Base-by-base conservation (phyloP, 345 rosid species). In the Euclidium syriacum region DNA sequence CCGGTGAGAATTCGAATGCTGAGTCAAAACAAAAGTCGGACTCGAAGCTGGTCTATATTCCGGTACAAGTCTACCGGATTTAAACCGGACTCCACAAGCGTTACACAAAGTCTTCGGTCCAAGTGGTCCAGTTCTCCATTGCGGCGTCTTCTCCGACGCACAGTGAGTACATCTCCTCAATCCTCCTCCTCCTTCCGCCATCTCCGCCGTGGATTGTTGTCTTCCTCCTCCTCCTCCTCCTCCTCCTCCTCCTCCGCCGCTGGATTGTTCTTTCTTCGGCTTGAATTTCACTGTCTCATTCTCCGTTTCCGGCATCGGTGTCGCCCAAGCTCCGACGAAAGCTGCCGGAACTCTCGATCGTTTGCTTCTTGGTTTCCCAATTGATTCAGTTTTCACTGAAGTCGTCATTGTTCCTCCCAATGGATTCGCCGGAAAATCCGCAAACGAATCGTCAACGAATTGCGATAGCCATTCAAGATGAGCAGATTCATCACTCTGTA, bases 1-100 rank as follows among this genome's bases (percentile, higher is more conserved):
- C 29, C 95, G 83, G 68, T 87, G 95, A 52, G 95, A 87, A 47
- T 87, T 85, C 3, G 95, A 87, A 65, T 87, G 95, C 76, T 81
- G 82, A 62, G 95, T 81, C 74, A 85, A 71, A 19, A 85, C 83
- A 25, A 87, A 87, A 3, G 91, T 87, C 0, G 95, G 91, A 72
- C 95, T 87, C 0, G 95, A 81, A 4, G 91, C 91, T 3, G 95
- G 95, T 67, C 95, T 71, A 52, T 87, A 87, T 49, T 87, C 95
- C 32, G 95, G 95, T 18, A 87, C 95, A 11, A 87, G 84, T 39
- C 91, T 59, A 22, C 95, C 95, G 43, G 88, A 84, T 70, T 87
- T 87, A 72, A 71, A 87, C 66, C 88, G 82, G n/a, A 87, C 91
- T 3, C 95, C 95, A 17, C 95, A 87, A 0, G 91, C 91, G 48